Base-by-base conservation (phyloP, 257 asterid genomes). In the Capsicum baccatum region DNA sequence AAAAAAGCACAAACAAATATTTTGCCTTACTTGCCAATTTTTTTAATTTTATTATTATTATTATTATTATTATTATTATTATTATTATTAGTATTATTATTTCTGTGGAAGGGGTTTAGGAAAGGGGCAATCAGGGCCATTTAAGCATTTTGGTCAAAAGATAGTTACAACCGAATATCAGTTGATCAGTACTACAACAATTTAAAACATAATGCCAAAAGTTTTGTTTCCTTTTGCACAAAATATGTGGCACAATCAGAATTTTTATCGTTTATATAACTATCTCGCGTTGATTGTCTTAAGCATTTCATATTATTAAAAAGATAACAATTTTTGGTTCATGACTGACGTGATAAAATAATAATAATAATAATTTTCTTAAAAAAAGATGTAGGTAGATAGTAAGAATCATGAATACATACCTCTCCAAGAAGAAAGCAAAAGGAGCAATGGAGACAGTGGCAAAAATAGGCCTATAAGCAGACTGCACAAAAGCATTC, bases 351-450 rank as follows among this genome's bases (percentile, higher is more conserved):
- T 26, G 33, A 26, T 26, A 26, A 26, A 26, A 26, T 26, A 26
- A 26, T 26, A 26, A 26, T 26, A 54, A 11, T 54, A 54, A 54
- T 54, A 54, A 11, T 11, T 10, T 10, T 11, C 12, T 10, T 11
- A 11, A 11, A 3, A 52, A 33, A 64, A 13, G 44, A 33, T 33
- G 16, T 66, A 66, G 3, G 74, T 14, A 2, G 21, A 50, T 37
- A 2, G 21, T 15, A 70, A 42, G 52, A 35, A 21, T 26, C 33
- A 26, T 9, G 16, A n/a, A 13, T 6, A 66, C 42, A 6, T 88
- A 95, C 99, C 99, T 93, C 88, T 95, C 99, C 37, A 86, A 39
- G 87, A 93, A 91, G 86, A 79, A 93, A 80, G 99, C 99, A 33
- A 94, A 84, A 2, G 99, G 98, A 37, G 88, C 88, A 33, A 95